Conservation (phyloP, 495 filamentous ascomycete genomes). For the Lepraria neglecta region DNA sequence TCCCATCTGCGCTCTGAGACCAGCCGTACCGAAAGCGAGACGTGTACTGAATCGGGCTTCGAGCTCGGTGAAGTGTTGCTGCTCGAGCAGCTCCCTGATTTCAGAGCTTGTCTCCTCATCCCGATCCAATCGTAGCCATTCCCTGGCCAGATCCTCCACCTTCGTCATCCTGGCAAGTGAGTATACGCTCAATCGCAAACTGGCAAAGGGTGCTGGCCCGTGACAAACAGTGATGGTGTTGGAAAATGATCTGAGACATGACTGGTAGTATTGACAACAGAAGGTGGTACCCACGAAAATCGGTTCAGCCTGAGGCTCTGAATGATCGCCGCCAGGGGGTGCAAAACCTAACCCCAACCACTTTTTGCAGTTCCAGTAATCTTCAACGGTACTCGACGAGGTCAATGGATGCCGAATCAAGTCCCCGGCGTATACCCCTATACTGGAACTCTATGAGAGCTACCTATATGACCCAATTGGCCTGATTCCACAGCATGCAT, state of each 20-base stretch:
- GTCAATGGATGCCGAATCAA: background rate
- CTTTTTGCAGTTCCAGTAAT: background rate
- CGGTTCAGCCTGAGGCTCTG: background rate
- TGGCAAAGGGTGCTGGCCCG: background rate
- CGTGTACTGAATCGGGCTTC: constrained; percentile 51
- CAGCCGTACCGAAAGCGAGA: constrained; percentile 66
- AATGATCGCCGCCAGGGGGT: constrained; percentile 12
- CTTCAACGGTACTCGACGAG: background rate
- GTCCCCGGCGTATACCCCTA: background rate
- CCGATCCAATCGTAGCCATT: constrained; percentile 62
- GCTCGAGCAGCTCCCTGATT: constrained; percentile 49
- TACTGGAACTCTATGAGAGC: background rate
- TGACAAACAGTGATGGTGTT: background rate
- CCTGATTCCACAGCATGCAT: constrained; percentile 18
- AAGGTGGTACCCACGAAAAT: background rate
- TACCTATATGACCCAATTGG: constrained; percentile 8
- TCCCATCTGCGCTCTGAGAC: constrained; percentile 62
- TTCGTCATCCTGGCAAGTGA: background rate
- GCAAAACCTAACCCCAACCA: background rate
- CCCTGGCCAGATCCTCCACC: constrained; percentile 27
- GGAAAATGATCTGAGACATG: background rate
- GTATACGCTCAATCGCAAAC: too few species aligned
- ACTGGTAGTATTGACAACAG: background rate
- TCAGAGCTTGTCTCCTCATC: constrained; percentile 53
- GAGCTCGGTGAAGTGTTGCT: constrained; percentile 46